Evolutionary conservation across 164 flowering plant genomes (phyloP), one percentile per base, ranked within the genome.

Genomic region (Saururus chinensis): DNA sequence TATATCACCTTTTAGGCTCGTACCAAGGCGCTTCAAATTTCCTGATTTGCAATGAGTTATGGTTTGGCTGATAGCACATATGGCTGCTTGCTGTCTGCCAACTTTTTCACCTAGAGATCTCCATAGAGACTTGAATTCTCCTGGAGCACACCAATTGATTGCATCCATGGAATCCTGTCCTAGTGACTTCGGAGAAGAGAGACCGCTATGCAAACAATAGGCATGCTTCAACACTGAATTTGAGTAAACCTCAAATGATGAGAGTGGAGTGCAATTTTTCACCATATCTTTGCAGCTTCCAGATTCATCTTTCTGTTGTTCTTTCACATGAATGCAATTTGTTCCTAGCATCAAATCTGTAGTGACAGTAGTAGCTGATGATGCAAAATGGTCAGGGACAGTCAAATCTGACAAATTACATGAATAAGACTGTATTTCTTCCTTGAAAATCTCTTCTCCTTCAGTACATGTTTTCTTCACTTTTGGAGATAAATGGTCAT

Each of bases 311-410:
- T 67, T 65, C 55, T 67, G 61, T 20, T 61, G 64, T 12, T 71
- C 71, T 48, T 64, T 64, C 23, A 20, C 19, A 68, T 81, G 70
- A 40, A 66, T 66, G 56, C 74, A 73, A 53, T 66, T 53, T 42
- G 79, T 69, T 66, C 83, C 84, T 72, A 88, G 61, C 3, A 79
- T 82, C 55, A 88, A 70, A 70, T 82, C 93, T 45, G 90, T 86
- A 20, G 84, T 76, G 51, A 83, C 87, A 30, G 97, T 79, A 59
- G 75, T 68, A 19, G 35, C 71, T 40, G 84, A 81, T 60, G 81
- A 51, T 35, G 77, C 74, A 60, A 88, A 45, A 45, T 3, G 14
- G 16, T 52, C 60, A 40, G 30, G 52, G 60, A 40, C 59, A 56
- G 56, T 55, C 4, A 68, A 71, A 60, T 40, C 53, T 35, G 68